Percentiles rank a stretch among this genome's conserved stretches.
These are phyloP conservation scores for Chloropicon primus DNA, from an alignment of 139 green algal species.

Conservation along the genomic window DNA sequence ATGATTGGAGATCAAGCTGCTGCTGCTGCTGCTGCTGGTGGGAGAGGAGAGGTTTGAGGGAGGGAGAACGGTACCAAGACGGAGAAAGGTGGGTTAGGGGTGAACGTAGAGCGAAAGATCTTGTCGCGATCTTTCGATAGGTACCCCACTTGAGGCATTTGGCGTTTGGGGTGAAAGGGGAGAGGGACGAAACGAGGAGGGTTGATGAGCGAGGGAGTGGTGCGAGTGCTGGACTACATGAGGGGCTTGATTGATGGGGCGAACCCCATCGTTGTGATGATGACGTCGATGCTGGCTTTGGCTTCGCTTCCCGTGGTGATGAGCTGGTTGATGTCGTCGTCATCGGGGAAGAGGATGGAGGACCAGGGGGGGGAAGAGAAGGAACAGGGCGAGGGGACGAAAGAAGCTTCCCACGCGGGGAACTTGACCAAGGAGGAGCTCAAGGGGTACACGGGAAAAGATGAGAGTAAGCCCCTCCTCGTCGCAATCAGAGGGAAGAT, in stretches of 20 bases:
- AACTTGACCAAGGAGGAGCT: slow-evolving; percentile 49
- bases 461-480: slow-evolving; percentile 46
- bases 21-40: too few species aligned
- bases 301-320: not conserved
- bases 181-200: too few species aligned
- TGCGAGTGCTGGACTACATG: too few species aligned
- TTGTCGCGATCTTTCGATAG: too few species aligned
- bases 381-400: not conserved
- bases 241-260: not conserved
- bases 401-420: slow-evolving; percentile 26
- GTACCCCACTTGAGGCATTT: too few species aligned
- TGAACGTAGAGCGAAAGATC: too few species aligned
- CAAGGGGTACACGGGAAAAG: slow-evolving; percentile 40
- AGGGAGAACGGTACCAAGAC: too few species aligned
- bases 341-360: not conserved
- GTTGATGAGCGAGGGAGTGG: too few species aligned
- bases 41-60: too few species aligned
- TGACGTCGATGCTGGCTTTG: not conserved
- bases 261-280: not conserved
- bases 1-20: too few species aligned
- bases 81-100: too few species aligned
- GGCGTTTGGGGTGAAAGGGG: too few species aligned
- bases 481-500: slow-evolving; percentile 47
- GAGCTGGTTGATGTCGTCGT: not conserved
- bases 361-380: not conserved